Base-by-base conservation (phyloP, 371 early-diverging fungal species). In the Haplosporangium sp. region DNA sequence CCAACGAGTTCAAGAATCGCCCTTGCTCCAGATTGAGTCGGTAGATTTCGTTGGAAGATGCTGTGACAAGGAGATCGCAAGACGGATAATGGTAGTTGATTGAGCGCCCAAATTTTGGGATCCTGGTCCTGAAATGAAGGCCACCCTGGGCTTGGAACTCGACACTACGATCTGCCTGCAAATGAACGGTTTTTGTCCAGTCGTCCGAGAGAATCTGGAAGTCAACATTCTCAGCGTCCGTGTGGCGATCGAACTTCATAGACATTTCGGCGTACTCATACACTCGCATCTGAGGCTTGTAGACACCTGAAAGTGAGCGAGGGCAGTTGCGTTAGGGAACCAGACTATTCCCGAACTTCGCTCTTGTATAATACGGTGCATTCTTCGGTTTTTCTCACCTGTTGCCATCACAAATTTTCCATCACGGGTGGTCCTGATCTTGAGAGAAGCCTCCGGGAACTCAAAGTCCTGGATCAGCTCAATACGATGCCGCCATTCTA, bases 71-170 rank as follows among this genome's bases (percentile, higher is more conserved):
- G 56, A 98, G 82, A 72, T 99, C 98, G 75, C 97, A 96, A 13
- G 93, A 91, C 43, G 96, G 94, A 62, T 85, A 94, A 75, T 99
- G 97, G 75, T 98, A 98, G 6, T 90, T 91, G 42, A 99, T 76
- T 70, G 94, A 97, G 29, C 99, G 91, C 11, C 98, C 98, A 75
- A 96, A 97, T 83, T 95, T 93, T 50, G 99, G 99, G 36, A 99
- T 93, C 76, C 98, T 89, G n/a, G 98, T 95, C 62, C 91, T 87
- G 74, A 96, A 98, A 76, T 98, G 98, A 82, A 97, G 84, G 57
- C 98, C 99, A 21, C 94, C 96, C 74, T 97, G 98, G 8, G 95
- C 86, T 80, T 99, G 99, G 69, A 99, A 95, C 85, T 99, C 99
- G 10, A 99, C 80, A n/a, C 93, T 89, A 55, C 98, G 90, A 82